phyloP scores from a whole-genome alignment of 768 basidiomycete genomes.

The Cytidiella melzeri region DNA sequence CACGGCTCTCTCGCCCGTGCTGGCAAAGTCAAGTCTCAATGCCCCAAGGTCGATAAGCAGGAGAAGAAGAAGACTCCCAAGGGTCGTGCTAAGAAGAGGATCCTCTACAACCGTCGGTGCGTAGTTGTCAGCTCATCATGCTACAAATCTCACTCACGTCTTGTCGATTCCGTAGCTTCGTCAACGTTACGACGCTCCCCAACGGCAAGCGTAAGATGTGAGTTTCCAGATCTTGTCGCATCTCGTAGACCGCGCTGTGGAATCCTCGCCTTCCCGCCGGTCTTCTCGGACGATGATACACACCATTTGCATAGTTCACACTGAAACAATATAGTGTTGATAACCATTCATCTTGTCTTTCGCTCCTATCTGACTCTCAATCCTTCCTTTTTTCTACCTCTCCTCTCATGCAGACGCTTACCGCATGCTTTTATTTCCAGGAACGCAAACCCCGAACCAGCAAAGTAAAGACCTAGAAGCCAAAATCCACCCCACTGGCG shows the following conservation, averaged over 20 bases:
- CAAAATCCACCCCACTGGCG: conserved; percentile 10
- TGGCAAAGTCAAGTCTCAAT: conserved; percentile 98
- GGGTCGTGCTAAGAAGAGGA: conserved; percentile 96
- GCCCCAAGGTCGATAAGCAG: conserved; percentile 96
- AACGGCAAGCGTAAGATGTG: conserved; percentile 96
- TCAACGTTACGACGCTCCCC: conserved; percentile 86
- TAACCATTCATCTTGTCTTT: conserved; percentile 90
- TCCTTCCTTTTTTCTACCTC: conserved; percentile 12
- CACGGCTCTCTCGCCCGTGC: conserved; percentile 99
- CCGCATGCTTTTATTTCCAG: conserved; percentile 16
- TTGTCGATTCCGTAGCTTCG: conserved; percentile 50
- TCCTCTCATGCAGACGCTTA: conserved; percentile 13
- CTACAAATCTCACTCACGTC: conserved; percentile 5
- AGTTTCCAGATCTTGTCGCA: conserved; percentile 35
- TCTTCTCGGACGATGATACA: conserved; percentile 46
- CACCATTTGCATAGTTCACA: conserved; percentile 89
- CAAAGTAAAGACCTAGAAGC: conserved; percentile 23
- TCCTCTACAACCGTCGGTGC: conserved; percentile 89
- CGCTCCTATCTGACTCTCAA: conserved; percentile 96
- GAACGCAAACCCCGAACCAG: conserved; percentile 32
- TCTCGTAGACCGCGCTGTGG: not conserved
- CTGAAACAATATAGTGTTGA: conserved; percentile 87
- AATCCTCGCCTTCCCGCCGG: conserved; percentile 8
- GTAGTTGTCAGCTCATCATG: conserved; percentile 23
- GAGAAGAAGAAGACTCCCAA: conserved; percentile 99